Evolutionary conservation across 768 basidiomycete genomes (phyloP), one percentile per base, ranked within the genome.

Genomic region (Leccinum subtestaceum): DNA sequence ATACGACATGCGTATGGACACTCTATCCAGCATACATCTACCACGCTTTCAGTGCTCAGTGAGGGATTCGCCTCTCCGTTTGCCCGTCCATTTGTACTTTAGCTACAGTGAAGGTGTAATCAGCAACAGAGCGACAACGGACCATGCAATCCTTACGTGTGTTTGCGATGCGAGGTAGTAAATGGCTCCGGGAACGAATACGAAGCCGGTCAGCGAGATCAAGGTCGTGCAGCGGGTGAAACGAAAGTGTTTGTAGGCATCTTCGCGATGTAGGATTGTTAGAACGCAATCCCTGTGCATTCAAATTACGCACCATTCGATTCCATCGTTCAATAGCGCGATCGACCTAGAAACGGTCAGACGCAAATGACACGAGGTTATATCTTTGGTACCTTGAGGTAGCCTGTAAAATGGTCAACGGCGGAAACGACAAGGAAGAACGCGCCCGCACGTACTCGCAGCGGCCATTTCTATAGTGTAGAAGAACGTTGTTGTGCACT

Each of bases 211-310:
- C 21, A 91, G 60, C 40, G 81, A 67, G 47, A 85, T 82, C 65
- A 86, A 78, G 27, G 88, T 81, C 23, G 87, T 84, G 57, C 81
- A 77, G 29, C 76, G 82, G 36, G 91, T 95, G 79, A 91, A 93
- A 40, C 83, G 83, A 74, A 95, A 96, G 68, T 85, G 80, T 69
- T 88, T 78, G 74, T 93, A 92, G n/a, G 85, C 89, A 62, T 86
- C 81, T 71, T 95, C 93, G 45, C 93, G 87, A 93, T 95, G 59
- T 49, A 43, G 2, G 19, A 3, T 27, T 34, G 48, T 50, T 36
- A 56, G 34, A 61, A 36, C 36, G 46, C 21, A 4, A 40, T 17
- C 9, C 12, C 29, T 48, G 21, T 5, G 50, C 52, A 34, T 45
- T 43, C 6, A 56, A 55, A 60, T 69, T n/a, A 66, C 69, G 31